Conservation (phyloP, 108 stramenopile species). For the Cyclotella baltica region DNA sequence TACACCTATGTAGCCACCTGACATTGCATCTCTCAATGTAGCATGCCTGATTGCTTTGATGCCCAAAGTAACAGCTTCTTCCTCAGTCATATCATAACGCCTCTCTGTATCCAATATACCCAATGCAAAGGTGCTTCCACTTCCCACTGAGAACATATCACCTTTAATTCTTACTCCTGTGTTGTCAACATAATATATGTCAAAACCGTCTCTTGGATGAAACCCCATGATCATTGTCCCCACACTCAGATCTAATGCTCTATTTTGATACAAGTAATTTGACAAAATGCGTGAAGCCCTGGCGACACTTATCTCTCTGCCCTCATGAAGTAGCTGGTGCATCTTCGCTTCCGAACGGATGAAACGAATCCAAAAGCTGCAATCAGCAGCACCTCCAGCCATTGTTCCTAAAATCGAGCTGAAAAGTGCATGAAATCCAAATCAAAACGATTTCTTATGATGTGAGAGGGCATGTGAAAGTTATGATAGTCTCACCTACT, state of each 20-base stretch:
- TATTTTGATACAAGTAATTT: slow-evolving; percentile 67
- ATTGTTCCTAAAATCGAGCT: slow-evolving; percentile 86
- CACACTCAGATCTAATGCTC: slow-evolving; percentile 67
- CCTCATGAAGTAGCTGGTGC: slow-evolving; percentile 64
- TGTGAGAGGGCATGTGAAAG: not conserved
- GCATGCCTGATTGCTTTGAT: slow-evolving; percentile 91
- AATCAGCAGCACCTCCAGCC: slow-evolving; percentile 93
- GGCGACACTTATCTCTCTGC: slow-evolving; percentile 74
- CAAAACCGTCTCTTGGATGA: slow-evolving; percentile 59
- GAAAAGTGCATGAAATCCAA: not conserved
- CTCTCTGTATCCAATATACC: slow-evolving; percentile 84
- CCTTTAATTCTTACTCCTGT: slow-evolving; percentile 81
- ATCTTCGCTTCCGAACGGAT: slow-evolving; percentile 70
- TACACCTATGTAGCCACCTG: slow-evolving; percentile 88
- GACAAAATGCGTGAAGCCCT: slow-evolving; percentile 78
- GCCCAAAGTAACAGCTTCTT: slow-evolving; percentile 83
- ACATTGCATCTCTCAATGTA: slow-evolving; percentile 87
- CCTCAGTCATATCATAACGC: slow-evolving; percentile 68
- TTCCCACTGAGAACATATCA: slow-evolving; percentile 87
- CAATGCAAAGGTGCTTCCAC: slow-evolving; percentile 88
- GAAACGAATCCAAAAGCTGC: slow-evolving; percentile 83
- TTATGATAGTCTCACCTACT: slow-evolving; percentile 49
- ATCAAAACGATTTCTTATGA: not conserved
- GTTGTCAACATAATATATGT: slow-evolving; percentile 89
- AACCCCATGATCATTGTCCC: slow-evolving; percentile 93